Percentiles rank a stretch among this genome's conserved stretches.
Conservation (phyloP, 257 asterid genomes). For the Pogostemon cablin region DNA sequence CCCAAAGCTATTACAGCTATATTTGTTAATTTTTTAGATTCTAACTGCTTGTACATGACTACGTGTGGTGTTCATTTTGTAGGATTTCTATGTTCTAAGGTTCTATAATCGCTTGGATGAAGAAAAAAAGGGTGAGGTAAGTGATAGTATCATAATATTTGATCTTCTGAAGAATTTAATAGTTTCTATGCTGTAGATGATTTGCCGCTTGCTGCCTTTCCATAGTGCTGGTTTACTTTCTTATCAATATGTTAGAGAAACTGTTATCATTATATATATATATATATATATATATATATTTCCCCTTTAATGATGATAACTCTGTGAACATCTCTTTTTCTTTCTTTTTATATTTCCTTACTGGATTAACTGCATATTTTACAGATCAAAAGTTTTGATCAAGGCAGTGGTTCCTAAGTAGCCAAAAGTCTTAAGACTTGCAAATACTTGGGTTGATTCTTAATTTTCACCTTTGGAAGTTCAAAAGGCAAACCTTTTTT, state of each 20-base stretch:
- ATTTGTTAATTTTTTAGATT: constrained; percentile 18
- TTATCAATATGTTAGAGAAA: too few species aligned
- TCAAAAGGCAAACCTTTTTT: neutral
- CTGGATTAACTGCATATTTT: constrained; percentile 6
- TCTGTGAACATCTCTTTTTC: constrained; percentile 3
- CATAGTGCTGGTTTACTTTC: too few species aligned
- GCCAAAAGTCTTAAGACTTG: constrained; percentile 1
- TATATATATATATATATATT: too few species aligned
- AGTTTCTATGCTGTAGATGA: constrained; percentile 20
- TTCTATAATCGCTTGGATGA: constrained; percentile 94
- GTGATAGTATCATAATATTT: constrained; percentile 38
- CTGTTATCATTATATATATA: too few species aligned
- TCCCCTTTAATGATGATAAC: neutral
- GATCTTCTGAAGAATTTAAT: neutral
- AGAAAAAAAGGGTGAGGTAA: constrained; percentile 92
- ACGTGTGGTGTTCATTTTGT: constrained; percentile 32
- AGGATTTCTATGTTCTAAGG: constrained; percentile 83
- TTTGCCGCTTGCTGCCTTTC: constrained; percentile 12
- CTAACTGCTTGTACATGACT: constrained; percentile 9
- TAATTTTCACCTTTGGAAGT: constrained; percentile 14
- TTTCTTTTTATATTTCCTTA: neutral
- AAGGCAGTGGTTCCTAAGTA: constrained; percentile 14
- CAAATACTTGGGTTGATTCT: neutral
- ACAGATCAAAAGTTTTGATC: neutral
- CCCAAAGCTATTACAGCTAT: constrained; percentile 15